A percentile compares a stretch with the other conserved stretches of the same genome.
These are phyloP conservation scores for Diaporthe sp. DNA, from an alignment of 2,329 filamentous ascomycete genomes.

Conservation along the genomic window DNA sequence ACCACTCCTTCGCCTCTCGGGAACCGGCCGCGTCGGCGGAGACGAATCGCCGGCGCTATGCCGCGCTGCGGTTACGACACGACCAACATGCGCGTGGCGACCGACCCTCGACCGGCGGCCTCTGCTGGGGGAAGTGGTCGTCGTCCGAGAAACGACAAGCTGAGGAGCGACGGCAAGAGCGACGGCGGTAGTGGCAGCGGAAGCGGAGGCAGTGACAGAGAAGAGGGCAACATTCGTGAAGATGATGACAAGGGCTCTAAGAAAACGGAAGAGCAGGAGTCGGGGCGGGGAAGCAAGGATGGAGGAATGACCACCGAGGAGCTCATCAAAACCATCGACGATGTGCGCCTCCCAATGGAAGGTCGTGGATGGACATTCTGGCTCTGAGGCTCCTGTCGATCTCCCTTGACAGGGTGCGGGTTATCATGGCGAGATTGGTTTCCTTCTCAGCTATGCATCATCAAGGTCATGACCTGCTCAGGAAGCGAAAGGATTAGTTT, in stretches of 20 bases:
- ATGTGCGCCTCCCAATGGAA: not conserved
- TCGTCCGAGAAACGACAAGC: not conserved
- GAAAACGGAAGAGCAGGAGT: not conserved
- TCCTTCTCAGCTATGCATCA: not conserved
- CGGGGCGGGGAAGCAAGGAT: not conserved
- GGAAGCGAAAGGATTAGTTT: too few relatives aligned
- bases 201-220: not conserved
- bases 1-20: not conserved
- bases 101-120: conserved; percentile 15
- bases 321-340: not conserved
- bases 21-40: not conserved
- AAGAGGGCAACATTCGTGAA: not conserved
- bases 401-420: not conserved
- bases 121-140: not conserved
- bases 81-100: conserved; percentile 32
- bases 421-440: not conserved
- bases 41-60: conserved; percentile 4
- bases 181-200: not conserved
- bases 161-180: not conserved
- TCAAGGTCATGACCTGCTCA: not conserved
- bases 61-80: conserved; percentile 38
- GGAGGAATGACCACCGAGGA: not conserved
- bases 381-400: conserved; percentile 14
- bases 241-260: not conserved
- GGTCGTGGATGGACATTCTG: conserved; percentile 40